A percentile compares a stretch with the other conserved stretches of the same genome.
Conservation (phyloP, 1,284 basidiomycete genomes). For the Cutaneotrichosporon sp. region DNA sequence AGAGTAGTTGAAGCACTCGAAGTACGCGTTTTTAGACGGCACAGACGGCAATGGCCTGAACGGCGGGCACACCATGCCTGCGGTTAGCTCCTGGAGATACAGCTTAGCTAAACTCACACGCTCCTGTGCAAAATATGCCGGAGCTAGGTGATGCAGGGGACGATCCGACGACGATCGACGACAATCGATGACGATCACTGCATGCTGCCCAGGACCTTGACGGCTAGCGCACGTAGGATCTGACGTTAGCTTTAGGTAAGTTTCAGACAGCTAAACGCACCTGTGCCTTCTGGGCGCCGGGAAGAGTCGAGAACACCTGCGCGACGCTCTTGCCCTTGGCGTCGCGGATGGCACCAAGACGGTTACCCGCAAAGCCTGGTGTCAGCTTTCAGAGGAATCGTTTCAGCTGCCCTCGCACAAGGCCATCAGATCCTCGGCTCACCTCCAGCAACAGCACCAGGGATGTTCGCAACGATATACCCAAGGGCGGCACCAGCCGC, state of each 20-base stretch:
- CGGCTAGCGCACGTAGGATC: slow-evolving; percentile 79
- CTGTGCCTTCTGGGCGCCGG: slow-evolving; percentile 77
- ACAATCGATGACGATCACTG: too few species aligned
- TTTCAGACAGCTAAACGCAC: slow-evolving; percentile 52
- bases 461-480: slow-evolving; percentile 82
- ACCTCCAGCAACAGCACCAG: slow-evolving; percentile 57
- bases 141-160: too few species aligned
- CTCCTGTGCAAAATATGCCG: too few species aligned
- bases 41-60: too few species aligned
- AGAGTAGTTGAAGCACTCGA: not conserved
- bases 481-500: slow-evolving; percentile 61
- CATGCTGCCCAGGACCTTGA: slow-evolving; percentile 73
- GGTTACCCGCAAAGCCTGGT: slow-evolving; percentile 72
- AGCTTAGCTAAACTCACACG: too few species aligned
- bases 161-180: too few species aligned
- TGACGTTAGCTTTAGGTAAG: slow-evolving; percentile 39
- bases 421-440: slow-evolving; percentile 2
- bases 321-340: slow-evolving; percentile 91
- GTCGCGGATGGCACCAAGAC: slow-evolving; percentile 79
- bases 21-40: too few species aligned
- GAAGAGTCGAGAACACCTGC: slow-evolving; percentile 78
- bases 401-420: not conserved
- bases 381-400: not conserved
- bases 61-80: too few species aligned
- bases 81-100: too few species aligned